These are phyloP conservation scores for Lathyrus sativus DNA, from an alignment of 306 rosid species.

Conservation along the genomic window DNA sequence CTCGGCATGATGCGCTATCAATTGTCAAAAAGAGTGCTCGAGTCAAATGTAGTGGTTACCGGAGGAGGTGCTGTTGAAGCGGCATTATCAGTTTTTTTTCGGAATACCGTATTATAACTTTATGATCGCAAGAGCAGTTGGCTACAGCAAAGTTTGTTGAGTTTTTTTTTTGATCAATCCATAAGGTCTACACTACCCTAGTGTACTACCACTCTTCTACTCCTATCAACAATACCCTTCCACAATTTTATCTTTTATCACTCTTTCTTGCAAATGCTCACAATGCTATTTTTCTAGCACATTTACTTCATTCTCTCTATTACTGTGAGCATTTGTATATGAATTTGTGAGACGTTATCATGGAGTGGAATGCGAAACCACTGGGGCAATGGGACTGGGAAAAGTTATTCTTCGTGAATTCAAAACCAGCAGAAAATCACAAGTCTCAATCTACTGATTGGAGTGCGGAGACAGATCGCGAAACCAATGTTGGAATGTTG, in stretches of 20 bases:
- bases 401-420: constrained; percentile 53
- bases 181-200: background rate
- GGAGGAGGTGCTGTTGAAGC: no score
- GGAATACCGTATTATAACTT: no score
- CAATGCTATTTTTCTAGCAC: background rate
- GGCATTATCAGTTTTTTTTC: no score
- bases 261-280: background rate
- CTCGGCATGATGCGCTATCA: no score
- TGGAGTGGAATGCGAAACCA: constrained; percentile 89
- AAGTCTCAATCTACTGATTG: constrained; percentile 56
- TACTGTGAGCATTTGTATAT: constrained; percentile 37
- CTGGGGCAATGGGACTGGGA: constrained; percentile 82
- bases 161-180: no score
- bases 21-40: no score
- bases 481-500: constrained; percentile 53
- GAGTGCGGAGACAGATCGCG: constrained; percentile 56
- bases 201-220: background rate
- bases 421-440: constrained; percentile 62
- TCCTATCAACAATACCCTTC: background rate
- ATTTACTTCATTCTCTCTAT: background rate
- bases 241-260: background rate
- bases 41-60: no score
- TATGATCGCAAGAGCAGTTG: no score
- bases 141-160: no score
- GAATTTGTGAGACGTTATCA: constrained; percentile 45